A percentile compares a stretch with the other conserved stretches of the same genome.
These are phyloP conservation scores for Oryza glumipatula DNA, from an alignment of 176 grass and related monocot genomes.

Conservation along the genomic window DNA sequence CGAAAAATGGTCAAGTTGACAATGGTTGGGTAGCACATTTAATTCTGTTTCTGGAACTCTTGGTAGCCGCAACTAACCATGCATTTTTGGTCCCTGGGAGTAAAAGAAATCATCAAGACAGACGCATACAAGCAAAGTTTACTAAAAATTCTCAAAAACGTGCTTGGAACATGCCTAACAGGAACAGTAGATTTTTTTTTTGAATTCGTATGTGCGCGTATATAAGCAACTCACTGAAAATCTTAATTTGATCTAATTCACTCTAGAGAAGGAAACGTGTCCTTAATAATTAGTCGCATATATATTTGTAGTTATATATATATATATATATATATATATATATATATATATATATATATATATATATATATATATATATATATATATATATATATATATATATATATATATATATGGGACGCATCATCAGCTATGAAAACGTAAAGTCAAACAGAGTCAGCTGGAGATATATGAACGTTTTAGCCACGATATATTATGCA, in stretches of 20 bases:
- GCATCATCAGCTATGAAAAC: not conserved
- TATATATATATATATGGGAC: not conserved
- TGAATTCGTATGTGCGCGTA: not conserved
- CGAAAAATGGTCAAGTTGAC: not conserved
- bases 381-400: too few species aligned
- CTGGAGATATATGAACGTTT: not conserved
- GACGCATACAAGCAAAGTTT: not conserved
- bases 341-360: too few species aligned
- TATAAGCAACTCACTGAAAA: not conserved
- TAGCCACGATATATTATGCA: not conserved
- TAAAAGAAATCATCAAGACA: not conserved
- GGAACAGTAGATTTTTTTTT: too few species aligned
- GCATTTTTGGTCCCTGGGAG: not conserved
- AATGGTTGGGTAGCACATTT: not conserved
- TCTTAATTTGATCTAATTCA: too few species aligned
- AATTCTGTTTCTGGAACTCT: not conserved
- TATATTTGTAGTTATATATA: not conserved
- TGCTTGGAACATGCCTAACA: too few species aligned
- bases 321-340: too few species aligned
- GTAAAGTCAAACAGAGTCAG: not conserved
- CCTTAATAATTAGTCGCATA: not conserved
- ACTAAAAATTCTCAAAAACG: too few species aligned
- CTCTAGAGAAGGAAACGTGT: not conserved
- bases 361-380: not conserved
- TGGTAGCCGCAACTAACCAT: not conserved